These are phyloP conservation scores for Vigna radiata DNA, from an alignment of 306 rosid species.

Conservation along the genomic window DNA sequence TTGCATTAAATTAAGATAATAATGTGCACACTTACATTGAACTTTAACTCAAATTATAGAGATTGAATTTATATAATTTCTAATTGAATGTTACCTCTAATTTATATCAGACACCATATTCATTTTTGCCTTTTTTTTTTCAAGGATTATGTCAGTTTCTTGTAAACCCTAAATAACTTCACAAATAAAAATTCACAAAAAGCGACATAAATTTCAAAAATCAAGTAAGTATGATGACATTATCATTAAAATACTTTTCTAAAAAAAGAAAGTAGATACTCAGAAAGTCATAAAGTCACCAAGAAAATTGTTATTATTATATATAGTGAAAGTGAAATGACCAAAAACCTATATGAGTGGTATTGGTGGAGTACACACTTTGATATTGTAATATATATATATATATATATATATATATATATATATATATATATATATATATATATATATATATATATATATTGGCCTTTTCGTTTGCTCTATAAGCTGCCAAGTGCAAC, in stretches of 20 bases:
- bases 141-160: background rate
- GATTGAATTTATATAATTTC: too few species aligned
- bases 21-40: too few species aligned
- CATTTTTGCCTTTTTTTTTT: background rate
- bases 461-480: constrained; percentile 9
- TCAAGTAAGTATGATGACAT: background rate
- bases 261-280: background rate
- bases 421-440: too few species aligned
- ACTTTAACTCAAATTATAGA: too few species aligned
- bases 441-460: background rate
- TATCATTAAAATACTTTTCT: background rate
- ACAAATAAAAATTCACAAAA: background rate
- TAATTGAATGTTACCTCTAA: too few species aligned
- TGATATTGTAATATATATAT: too few species aligned
- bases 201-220: background rate
- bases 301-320: background rate
- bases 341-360: background rate
- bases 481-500: constrained; percentile 17
- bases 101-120: background rate
- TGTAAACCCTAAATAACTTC: background rate
- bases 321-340: background rate
- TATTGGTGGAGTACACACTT: too few species aligned
- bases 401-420: background rate
- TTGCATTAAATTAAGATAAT: too few species aligned
- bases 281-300: constrained; percentile 21